Evolutionary conservation across 2,329 filamentous ascomycete genomes (phyloP).

Genomic region (Alternaria triticimaculans): DNA sequence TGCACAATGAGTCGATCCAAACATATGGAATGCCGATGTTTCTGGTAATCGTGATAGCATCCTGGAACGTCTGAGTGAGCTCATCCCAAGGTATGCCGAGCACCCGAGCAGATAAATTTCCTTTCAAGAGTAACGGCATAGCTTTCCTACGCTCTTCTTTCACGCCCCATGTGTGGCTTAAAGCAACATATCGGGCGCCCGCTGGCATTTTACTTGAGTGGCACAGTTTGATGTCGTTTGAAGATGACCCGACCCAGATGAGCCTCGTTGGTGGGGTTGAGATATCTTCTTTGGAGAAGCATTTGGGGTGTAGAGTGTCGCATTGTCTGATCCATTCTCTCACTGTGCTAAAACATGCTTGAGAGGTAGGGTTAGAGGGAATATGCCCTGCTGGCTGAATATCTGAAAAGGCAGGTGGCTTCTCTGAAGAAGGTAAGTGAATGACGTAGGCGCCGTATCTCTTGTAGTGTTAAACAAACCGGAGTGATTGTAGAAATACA

Average conservation of each 20-base stretch:
- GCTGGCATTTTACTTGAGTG: background rate
- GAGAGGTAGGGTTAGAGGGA: background rate
- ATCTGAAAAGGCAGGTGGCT: background rate
- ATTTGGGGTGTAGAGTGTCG: background rate
- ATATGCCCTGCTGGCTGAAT: background rate
- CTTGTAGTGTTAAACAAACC: too few relatives aligned
- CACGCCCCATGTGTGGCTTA: background rate
- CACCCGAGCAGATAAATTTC: rapidly evolving
- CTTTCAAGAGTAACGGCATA: background rate
- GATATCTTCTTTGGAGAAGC: rapidly evolving
- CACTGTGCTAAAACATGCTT: background rate
- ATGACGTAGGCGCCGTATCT: background rate
- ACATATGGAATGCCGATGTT: background rate
- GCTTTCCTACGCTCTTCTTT: background rate
- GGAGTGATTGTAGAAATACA: background rate
- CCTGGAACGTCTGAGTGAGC: background rate
- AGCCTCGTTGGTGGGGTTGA: background rate
- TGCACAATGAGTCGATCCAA: background rate
- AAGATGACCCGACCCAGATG: background rate
- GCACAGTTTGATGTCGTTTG: background rate
- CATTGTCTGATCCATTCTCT: rapidly evolving
- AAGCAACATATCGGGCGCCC: background rate
- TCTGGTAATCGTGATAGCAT: rapidly evolving
- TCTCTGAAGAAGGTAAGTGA: background rate
- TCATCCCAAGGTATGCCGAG: background rate